These are phyloP conservation scores for Vicia villosa DNA, from an alignment of 306 rosid genomes.

Conservation along the genomic window DNA sequence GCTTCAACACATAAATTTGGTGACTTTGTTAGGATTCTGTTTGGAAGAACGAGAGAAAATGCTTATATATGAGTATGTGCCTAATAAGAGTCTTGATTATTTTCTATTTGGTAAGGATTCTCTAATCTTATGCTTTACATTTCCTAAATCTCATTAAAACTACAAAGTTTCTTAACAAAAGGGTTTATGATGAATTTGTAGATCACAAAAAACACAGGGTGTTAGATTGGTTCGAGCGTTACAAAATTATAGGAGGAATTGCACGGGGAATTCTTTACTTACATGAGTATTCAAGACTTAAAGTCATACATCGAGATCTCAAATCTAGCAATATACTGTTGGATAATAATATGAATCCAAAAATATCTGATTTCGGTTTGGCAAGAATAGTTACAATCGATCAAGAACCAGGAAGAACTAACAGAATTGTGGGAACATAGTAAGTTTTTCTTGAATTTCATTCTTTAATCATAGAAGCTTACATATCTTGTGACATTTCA, in stretches of 20 bases:
- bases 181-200: neutral
- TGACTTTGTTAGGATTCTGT: constrained; percentile 44
- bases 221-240: constrained; percentile 48
- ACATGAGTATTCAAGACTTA: constrained; percentile 53
- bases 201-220: constrained; percentile 26
- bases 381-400: constrained; percentile 42
- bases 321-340: constrained; percentile 49
- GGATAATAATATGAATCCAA: constrained; percentile 45
- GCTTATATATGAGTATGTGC: constrained; percentile 41
- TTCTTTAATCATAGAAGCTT: neutral
- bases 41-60: constrained; percentile 37
- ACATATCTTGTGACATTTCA: neutral
- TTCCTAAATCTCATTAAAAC: neutral
- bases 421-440: constrained; percentile 51
- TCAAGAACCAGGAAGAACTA: constrained; percentile 39
- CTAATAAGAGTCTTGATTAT: constrained; percentile 43
- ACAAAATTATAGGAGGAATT: constrained; percentile 44
- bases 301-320: constrained; percentile 51
- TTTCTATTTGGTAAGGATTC: constrained; percentile 35
- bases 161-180: neutral
- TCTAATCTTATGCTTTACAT: neutral
- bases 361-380: constrained; percentile 55
- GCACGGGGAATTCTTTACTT: constrained; percentile 52
- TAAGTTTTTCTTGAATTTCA: constrained; percentile 34
- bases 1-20: constrained; percentile 44